These are phyloP conservation scores for Diaporthe amygdali DNA, from an alignment of 2,329 filamentous ascomycete species.

Conservation along the genomic window DNA sequence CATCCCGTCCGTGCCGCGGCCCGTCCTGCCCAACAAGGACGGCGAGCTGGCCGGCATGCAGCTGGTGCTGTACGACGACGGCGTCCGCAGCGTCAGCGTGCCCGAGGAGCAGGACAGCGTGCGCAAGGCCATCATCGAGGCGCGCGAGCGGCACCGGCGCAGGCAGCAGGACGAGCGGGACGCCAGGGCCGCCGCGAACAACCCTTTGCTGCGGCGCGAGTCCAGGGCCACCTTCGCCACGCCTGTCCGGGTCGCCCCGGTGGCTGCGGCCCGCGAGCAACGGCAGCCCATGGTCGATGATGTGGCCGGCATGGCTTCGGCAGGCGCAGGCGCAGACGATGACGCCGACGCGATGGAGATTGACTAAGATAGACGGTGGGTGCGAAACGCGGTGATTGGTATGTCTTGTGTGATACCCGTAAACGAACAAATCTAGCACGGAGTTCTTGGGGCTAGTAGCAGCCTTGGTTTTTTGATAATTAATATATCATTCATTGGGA, in stretches of 20 bases:
- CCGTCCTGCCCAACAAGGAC: conserved; percentile 64
- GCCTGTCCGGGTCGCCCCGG: conserved; percentile 5
- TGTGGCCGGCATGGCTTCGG: not conserved
- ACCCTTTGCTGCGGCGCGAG: not conserved
- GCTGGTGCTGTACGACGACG: conserved; percentile 78
- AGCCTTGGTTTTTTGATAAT: not conserved
- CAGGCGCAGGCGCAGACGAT: conserved; percentile 32
- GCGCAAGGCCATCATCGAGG: conserved; percentile 82
- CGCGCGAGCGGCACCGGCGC: conserved; percentile 71
- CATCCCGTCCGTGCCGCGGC: conserved; percentile 57
- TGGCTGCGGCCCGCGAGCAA: not conserved
- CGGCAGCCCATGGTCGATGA: not conserved
- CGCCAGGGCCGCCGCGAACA: conserved; percentile 16
- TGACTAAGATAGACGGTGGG: conserved; percentile 45
- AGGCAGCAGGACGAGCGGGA: conserved; percentile 51
- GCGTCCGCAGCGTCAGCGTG: conserved; percentile 78
- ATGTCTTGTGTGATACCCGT: conserved; percentile 27
- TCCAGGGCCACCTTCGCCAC: conserved; percentile 18
- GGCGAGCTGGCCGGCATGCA: conserved; percentile 66
- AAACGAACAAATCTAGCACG: conserved; percentile 19
- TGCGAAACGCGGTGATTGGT: not conserved
- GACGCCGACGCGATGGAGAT: conserved; percentile 73
- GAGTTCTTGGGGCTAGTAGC: not conserved
- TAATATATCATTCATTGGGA: not conserved
- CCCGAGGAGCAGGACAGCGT: conserved; percentile 79